Evolutionary conservation across 202 grass and related monocot species (phyloP).

Genomic region (Elaeis oleifera): DNA sequence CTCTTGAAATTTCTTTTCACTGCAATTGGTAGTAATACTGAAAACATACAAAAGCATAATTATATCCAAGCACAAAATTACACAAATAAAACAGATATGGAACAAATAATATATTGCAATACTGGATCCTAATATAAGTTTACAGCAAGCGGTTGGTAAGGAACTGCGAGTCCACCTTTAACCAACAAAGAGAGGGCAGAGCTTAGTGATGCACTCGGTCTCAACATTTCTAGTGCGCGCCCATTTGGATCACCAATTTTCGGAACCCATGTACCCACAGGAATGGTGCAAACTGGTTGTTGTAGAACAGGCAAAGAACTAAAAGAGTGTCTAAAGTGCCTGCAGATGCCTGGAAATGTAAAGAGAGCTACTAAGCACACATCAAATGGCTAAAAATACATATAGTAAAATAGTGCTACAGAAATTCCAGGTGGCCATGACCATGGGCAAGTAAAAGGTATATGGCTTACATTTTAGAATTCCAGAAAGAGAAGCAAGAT

Average conservation of each 20-base stretch:
- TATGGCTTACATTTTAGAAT: conserved; percentile 81
- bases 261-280: conserved; percentile 90
- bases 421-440: not conserved
- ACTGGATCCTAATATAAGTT: no score
- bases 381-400: not conserved
- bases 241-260: conserved; percentile 77
- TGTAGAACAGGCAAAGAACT: conserved; percentile 81
- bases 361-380: not conserved
- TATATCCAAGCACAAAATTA: no score
- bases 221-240: conserved; percentile 65
- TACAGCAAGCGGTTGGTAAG: conserved; percentile 7
- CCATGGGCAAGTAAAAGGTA: not conserved
- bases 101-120: no score
- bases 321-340: conserved; percentile 84
- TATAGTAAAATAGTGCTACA: not conserved
- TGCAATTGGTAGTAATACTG: not conserved
- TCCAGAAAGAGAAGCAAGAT: conserved; percentile 96
- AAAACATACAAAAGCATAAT: not conserved
- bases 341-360: conserved; percentile 69
- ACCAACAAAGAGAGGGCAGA: conserved; percentile 78
- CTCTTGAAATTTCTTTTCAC: not conserved
- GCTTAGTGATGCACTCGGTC: conserved; percentile 58
- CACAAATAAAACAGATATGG: no score
- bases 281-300: conserved; percentile 69
- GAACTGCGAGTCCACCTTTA: conserved; percentile 50